These are phyloP conservation scores for Talaromyces ruber DNA, from an alignment of 495 filamentous ascomycete genomes.

Conservation along the genomic window DNA sequence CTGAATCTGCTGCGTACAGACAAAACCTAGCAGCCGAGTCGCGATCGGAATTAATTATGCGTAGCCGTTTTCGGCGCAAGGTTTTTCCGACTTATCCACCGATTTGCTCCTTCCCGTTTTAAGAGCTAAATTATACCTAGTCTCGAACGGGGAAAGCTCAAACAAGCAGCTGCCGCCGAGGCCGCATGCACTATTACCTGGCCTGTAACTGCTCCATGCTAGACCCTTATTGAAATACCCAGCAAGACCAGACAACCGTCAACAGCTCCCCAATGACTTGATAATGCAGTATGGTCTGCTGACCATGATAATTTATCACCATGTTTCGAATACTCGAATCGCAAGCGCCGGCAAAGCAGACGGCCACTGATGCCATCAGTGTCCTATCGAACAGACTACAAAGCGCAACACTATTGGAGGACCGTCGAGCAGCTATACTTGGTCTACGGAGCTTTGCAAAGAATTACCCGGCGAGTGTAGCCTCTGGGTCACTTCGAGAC, in stretches of 20 bases:
- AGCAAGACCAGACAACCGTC: background rate
- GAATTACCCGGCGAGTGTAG: conserved; percentile 92
- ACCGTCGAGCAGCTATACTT: conserved; percentile 85
- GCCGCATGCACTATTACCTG: background rate
- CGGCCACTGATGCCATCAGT: conserved; percentile 85
- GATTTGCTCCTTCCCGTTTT: background rate
- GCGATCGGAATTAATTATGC: background rate
- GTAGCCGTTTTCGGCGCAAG: background rate
- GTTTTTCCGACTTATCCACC: conserved; percentile 1
- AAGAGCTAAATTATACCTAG: background rate
- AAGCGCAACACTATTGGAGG: conserved; percentile 84
- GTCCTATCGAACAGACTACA: conserved; percentile 78
- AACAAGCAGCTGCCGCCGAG: background rate
- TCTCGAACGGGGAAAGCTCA: conserved; percentile 2
- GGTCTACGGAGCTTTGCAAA: conserved; percentile 94
- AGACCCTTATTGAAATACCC: background rate
- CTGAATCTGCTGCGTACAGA: background rate
- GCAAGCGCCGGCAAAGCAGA: conserved; percentile 90
- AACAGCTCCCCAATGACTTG: background rate
- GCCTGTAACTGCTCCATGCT: no score
- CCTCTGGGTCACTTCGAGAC: conserved; percentile 77
- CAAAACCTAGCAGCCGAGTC: background rate
- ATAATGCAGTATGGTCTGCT: conserved; percentile 16
- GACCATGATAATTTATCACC: conserved; percentile 40
- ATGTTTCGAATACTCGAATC: conserved; percentile 85